Base-by-base conservation (phyloP, 768 basidiomycete species). In the Panellus pusillus region DNA sequence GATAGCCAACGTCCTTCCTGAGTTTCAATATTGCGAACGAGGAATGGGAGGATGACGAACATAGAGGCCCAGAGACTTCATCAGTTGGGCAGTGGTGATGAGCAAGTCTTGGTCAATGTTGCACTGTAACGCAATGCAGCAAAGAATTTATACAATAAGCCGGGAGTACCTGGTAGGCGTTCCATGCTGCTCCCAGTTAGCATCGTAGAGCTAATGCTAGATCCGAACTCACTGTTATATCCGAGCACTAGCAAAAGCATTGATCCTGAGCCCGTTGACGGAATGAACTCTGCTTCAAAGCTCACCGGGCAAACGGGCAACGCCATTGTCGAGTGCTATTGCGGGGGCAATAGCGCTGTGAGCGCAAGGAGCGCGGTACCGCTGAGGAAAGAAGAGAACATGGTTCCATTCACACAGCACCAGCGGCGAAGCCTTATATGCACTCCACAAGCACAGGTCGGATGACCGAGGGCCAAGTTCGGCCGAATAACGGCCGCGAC, bases 11-110 rank as follows among this genome's bases (percentile, higher is more conserved):
- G 45, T 74, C 80, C 82, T 85, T 44, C 24, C 24, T 2, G 43
- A 15, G 1, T n/a, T 8, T 15, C 3, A 44, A 9, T 37, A 40
- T 9, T 27, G 6, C 24, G 24, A 24, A 24, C 6, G 24, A 24
- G 24, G 24, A 43, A 1, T 14, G 17, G 9, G 31, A 31, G 40
- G 5, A 15, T 50, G 13, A 62, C 66, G 27, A 50, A 79, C 83
- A 57, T 69, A 65, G 44, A 86, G 76, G 3, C 84, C 83, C n/a
- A 83, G 71, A n/a, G 74, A 74, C 61, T 79, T 79, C 73, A 86
- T 77, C 41, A 79, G 59, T 11, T 75, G 61, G 1, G 83, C 81
- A 0, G 77, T 79, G 50, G 75, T 66, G 27, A 84, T 63, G 24
- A 85, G 67, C 20, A 83, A 67, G 18, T 70, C 65, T 60, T 84